These are phyloP conservation scores for Zygosaccharomyces pseudorouxii DNA, from an alignment of 805 yeast species.

Conservation along the genomic window DNA sequence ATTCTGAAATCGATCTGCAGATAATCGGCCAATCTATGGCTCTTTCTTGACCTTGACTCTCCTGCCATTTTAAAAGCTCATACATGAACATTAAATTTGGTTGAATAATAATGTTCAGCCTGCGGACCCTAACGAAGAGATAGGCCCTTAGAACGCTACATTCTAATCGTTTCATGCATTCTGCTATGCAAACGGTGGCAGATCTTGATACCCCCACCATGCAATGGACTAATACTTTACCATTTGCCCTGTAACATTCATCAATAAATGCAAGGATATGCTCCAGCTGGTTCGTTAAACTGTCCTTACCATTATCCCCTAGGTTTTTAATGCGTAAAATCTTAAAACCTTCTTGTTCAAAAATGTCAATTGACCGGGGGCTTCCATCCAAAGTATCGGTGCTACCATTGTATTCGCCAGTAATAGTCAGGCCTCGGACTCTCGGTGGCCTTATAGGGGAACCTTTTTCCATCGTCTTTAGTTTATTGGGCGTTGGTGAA, in stretches of 20 bases:
- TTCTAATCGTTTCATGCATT: constrained; percentile 73
- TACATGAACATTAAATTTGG: constrained; percentile 91
- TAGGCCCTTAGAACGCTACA: constrained; percentile 75
- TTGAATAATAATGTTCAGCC: constrained; percentile 89
- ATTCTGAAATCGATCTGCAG: constrained; percentile 73
- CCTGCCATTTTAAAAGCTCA: constrained; percentile 63
- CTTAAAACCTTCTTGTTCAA: constrained; percentile 30
- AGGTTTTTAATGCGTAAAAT: constrained; percentile 61
- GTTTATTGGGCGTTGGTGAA: constrained; percentile 12
- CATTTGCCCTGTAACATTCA: constrained; percentile 41
- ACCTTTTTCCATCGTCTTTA: background rate
- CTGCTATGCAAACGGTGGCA: constrained; percentile 94
- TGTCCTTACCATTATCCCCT: constrained; percentile 89
- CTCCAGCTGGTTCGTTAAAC: constrained; percentile 57
- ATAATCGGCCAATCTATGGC: constrained; percentile 85
- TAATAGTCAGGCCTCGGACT: constrained; percentile 5
- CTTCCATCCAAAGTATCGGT: constrained; percentile 1
- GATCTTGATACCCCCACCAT: constrained; percentile 94
- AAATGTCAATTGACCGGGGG: constrained; percentile 12
- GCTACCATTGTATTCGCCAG: background rate
- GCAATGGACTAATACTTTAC: constrained; percentile 76
- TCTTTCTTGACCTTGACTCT: constrained; percentile 36
- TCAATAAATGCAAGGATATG: constrained; percentile 65
- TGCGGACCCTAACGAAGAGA: constrained; percentile 78
- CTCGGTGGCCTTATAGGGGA: background rate